phyloP scores from a whole-genome alignment of 257 asterid species.

The Capsicum pubescens region DNA sequence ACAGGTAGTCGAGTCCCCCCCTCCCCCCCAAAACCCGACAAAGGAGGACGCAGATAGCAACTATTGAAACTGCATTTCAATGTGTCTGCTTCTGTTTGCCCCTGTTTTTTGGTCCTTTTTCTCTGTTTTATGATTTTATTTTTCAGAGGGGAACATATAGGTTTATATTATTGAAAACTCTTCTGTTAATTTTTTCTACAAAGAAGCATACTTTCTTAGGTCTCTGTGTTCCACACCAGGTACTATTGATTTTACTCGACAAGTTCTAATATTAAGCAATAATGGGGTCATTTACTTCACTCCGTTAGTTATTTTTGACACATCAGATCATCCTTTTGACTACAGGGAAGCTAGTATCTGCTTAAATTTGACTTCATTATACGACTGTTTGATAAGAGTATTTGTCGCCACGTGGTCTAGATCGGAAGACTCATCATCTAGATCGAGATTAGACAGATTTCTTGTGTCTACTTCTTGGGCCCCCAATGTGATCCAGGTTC shows the following conservation, averaged over 20 bases:
- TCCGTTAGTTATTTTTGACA: slow-evolving; percentile 17
- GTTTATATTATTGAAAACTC: neutral
- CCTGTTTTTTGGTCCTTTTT: neutral
- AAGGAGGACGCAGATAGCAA: slow-evolving; percentile 13
- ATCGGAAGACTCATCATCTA: no score
- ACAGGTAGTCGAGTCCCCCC: neutral
- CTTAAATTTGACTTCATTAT: slow-evolving; percentile 10
- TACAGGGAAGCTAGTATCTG: slow-evolving; percentile 13
- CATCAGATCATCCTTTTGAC: neutral
- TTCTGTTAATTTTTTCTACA: neutral
- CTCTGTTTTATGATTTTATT: neutral
- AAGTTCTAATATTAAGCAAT: slow-evolving; percentile 7
- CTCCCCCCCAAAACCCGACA: neutral
- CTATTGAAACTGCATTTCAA: neutral
- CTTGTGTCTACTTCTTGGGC: no score
- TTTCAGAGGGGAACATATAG: neutral
- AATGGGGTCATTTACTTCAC: slow-evolving; percentile 18
- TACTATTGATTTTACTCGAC: slow-evolving; percentile 2
- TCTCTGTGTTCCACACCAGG: neutral
- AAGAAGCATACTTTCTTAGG: slow-evolving; percentile 9
- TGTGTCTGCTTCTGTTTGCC: neutral
- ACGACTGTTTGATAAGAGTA: neutral
- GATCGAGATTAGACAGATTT: no score
- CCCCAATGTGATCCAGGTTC: no score
- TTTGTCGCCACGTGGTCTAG: neutral